Evolutionary conservation across 306 rosid genomes (phyloP), one percentile per base, ranked within the genome.

Genomic region (Malus sylvestris): DNA sequence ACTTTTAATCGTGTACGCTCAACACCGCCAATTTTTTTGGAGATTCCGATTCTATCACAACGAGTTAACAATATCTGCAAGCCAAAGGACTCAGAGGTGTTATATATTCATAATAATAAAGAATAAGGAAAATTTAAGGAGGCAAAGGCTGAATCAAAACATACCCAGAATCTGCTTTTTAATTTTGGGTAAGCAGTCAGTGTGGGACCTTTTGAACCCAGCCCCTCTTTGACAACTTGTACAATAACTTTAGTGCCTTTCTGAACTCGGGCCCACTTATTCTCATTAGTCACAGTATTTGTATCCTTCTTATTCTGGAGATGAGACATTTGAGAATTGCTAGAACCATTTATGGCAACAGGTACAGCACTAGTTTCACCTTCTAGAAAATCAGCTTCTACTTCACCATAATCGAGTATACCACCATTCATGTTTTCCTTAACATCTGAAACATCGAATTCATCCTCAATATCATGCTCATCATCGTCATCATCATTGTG

Each of bases 121-220:
- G 63, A 33, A 55, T 3, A 71, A 70, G 45, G 72, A 22, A 71
- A 2, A 8, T 42, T 20, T 11, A 59, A 40, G 45, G 70, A 35
- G 65, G 25, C 12, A 30, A 45, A 58, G 53, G 77, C 35, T 71
- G 58, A 73, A 72, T 68, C 68, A 64, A 52, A 38, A 79, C 83
- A 70, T 88, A 95, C 97, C 99, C 97, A 95, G 93, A 95, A 95
- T 89, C 99, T 88, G 86, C 99, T 92, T 86, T 85, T 87, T 81
- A 95, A 83, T 83, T 79, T 88, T 70, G 99, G 97, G 81, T 86
- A 88, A 73, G 99, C 90, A 61, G 99, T 90, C 72, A 95, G 76
- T 30, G 85, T 87, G 38, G 99, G 99, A 75, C 99, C 93, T 83
- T 95, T 92, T 32, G 96, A 80, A 80, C 99, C 99, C 70, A 92